Conservation (phyloP, 2,329 filamentous ascomycete genomes). For the Mollisiaceae sp. region DNA sequence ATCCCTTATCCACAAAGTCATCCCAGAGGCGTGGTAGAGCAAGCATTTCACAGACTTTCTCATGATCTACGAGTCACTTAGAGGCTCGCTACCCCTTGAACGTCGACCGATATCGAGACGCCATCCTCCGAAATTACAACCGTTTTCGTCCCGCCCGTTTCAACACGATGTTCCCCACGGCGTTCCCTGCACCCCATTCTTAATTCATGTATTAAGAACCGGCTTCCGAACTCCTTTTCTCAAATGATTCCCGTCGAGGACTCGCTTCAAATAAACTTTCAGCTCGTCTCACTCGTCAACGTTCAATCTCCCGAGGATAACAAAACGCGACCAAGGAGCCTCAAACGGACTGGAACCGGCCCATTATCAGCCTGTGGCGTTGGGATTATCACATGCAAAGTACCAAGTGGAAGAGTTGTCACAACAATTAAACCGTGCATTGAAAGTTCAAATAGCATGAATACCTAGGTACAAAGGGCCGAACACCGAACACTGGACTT, state of each 20-base stretch:
- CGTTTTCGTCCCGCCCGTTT: constrained; percentile 11
- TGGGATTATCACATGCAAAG: constrained; percentile 4
- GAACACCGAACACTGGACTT: background rate
- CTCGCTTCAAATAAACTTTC: constrained; percentile 14
- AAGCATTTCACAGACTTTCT: constrained; percentile 22
- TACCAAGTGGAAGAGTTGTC: background rate
- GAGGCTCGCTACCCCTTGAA: constrained; percentile 1
- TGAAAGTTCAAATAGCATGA: constrained; percentile 5
- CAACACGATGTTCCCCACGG: constrained; percentile 7
- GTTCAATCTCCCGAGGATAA: background rate
- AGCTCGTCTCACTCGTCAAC: background rate
- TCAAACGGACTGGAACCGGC: constrained; percentile 1
- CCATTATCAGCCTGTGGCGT: constrained; percentile 9
- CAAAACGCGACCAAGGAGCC: constrained; percentile 11
- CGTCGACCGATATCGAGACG: background rate
- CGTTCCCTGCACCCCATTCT: constrained; percentile 7
- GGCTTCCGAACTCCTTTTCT: background rate
- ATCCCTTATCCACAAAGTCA: background rate
- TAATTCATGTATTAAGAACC: background rate
- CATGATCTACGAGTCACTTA: constrained; percentile 7
- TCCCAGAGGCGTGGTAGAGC: constrained; percentile 6
- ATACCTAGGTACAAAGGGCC: background rate
- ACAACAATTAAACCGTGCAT: constrained; percentile 9
- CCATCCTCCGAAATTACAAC: constrained; percentile 22
- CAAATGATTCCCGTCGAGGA: background rate